Evolutionary conservation across 75 land plant genomes (phyloP).

Genomic region (Picea sitchensis): DNA sequence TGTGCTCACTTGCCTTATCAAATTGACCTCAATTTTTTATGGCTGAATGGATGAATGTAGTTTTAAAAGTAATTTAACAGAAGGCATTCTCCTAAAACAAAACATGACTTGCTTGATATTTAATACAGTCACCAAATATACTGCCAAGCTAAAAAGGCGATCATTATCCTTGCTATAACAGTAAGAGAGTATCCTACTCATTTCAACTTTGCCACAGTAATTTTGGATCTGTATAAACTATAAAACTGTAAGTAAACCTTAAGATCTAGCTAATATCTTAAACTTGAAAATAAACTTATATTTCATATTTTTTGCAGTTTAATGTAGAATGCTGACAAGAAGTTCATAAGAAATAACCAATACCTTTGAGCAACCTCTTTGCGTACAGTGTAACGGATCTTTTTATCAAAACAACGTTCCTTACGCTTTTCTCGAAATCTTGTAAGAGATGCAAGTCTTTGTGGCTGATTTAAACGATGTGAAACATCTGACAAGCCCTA

Average conservation of each 20-base stretch:
- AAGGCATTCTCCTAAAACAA: background rate
- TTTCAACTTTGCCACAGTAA: background rate
- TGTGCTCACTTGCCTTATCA: too few relatives aligned
- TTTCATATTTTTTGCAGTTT: background rate
- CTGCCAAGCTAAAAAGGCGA: background rate
- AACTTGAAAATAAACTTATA: background rate
- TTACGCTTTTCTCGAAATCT: slow-evolving; percentile 92
- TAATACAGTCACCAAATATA: background rate
- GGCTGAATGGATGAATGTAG: background rate
- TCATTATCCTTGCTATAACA: background rate
- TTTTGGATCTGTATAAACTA: background rate
- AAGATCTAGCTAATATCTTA: background rate
- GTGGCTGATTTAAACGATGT: slow-evolving; percentile 55
- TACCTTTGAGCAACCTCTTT: slow-evolving; percentile 96
- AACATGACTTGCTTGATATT: background rate
- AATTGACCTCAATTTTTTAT: too few relatives aligned
- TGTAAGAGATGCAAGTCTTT: slow-evolving; percentile 71
- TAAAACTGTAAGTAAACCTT: background rate
- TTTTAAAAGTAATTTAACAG: slow-evolving; percentile 1
- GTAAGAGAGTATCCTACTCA: background rate
- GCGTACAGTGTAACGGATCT: slow-evolving; percentile 78
- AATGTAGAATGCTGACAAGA: background rate
- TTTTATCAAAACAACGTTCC: slow-evolving; percentile 85
- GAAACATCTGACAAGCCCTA: slow-evolving; percentile 51
- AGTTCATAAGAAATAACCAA: background rate